phyloP scores from a whole-genome alignment of 148 eudicot genomes.

The Cornus suecica region DNA sequence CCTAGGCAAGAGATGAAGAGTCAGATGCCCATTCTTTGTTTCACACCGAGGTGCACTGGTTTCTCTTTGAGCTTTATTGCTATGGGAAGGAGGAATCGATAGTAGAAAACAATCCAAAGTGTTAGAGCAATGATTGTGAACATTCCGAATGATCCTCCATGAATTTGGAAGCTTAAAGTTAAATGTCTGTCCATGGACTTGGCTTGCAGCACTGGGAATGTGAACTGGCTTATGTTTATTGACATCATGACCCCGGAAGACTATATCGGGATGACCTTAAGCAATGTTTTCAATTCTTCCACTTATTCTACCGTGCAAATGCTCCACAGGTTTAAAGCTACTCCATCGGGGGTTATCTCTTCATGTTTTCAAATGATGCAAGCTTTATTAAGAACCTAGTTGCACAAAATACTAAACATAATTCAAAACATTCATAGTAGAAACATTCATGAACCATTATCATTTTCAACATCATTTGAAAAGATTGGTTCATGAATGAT shows the following conservation, averaged over 20 bases:
- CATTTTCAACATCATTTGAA: background rate
- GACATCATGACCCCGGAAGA: conserved; percentile 65
- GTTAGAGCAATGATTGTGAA: conserved; percentile 51
- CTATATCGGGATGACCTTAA: conserved; percentile 72
- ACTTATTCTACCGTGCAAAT: conserved; percentile 70
- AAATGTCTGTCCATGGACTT: conserved; percentile 73
- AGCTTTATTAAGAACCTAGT: conserved; percentile 71
- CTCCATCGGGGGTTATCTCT: conserved; percentile 43
- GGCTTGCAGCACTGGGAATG: conserved; percentile 60
- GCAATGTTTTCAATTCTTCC: conserved; percentile 65
- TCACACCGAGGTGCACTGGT: conserved; percentile 47
- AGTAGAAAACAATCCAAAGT: conserved; percentile 64
- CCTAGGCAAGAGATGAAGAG: conserved; percentile 47
- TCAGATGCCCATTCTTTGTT: conserved; percentile 73
- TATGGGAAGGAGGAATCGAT: conserved; percentile 63
- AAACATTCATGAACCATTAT: too few species aligned
- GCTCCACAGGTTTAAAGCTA: conserved; percentile 47
- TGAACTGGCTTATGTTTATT: conserved; percentile 44
- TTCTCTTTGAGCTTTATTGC: conserved; percentile 60
- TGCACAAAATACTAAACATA: background rate
- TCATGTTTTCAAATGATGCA: conserved; percentile 52
- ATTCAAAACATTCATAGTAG: background rate
- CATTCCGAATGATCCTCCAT: conserved; percentile 70
- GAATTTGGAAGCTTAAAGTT: conserved; percentile 51
- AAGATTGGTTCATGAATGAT: background rate